These are phyloP conservation scores for Fusarium pseudocircinatum DNA, from an alignment of 2,329 filamentous ascomycete species.

Conservation along the genomic window DNA sequence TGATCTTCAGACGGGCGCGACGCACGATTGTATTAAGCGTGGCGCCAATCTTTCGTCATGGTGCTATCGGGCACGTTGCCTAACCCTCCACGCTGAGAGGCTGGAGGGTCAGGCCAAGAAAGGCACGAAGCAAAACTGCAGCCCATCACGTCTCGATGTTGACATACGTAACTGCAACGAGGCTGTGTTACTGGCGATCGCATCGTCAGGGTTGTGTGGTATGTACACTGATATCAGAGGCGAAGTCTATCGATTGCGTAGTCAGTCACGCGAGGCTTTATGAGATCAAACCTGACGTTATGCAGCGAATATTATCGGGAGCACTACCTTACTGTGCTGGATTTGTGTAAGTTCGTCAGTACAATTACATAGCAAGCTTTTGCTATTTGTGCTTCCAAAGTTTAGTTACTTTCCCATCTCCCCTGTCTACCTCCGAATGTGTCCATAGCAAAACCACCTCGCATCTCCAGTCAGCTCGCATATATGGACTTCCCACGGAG, in stretches of 20 bases:
- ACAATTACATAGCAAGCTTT: not conserved
- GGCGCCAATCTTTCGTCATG: slow-evolving; percentile 36
- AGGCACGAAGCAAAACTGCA: slow-evolving; percentile 6
- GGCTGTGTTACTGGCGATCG: slow-evolving; percentile 10
- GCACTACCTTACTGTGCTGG: not conserved
- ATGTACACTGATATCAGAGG: not conserved
- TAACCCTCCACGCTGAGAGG: slow-evolving; percentile 31
- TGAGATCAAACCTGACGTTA: not conserved
- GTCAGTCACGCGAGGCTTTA: slow-evolving; percentile 14
- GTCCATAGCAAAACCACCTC: not conserved
- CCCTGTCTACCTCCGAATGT: not conserved
- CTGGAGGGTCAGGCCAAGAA: slow-evolving; percentile 9
- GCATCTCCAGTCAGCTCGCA: not conserved
- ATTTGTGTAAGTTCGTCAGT: not conserved
- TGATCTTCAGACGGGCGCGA: slow-evolving; percentile 12
- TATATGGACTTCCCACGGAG: not conserved
- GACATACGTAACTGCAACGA: not conserved
- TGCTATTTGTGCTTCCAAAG: not conserved
- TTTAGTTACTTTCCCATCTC: not conserved
- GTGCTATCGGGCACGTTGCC: slow-evolving; percentile 32
- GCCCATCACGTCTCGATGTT: slow-evolving; percentile 4
- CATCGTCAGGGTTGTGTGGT: not conserved
- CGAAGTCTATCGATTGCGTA: slow-evolving; percentile 7
- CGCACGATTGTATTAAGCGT: slow-evolving; percentile 25
- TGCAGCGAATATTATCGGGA: not conserved